Evolutionary conservation across 2,329 filamentous ascomycete genomes (phyloP), one percentile per base, ranked within the genome.

Genomic region (Trichophyton mentagrophytes): DNA sequence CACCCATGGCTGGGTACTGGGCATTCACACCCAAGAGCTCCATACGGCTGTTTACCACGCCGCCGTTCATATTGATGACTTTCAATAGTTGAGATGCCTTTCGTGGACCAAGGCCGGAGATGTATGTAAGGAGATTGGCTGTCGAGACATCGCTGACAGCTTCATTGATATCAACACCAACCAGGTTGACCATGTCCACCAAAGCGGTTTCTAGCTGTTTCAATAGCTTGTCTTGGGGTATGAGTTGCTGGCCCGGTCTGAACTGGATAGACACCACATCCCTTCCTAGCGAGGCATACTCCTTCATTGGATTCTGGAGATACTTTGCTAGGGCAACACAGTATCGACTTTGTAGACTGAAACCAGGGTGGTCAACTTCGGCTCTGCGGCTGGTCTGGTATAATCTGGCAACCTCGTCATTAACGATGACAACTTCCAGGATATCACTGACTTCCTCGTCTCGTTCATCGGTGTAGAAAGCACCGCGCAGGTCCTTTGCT

Each of bases 141-240:
- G 88, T 87, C 68, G 93, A 90, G 1, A 84, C 71, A 71, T 96
- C 89, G 47, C 80, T 81, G 61, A 95, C 85, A 13, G 91, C 90
- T 66, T 96, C 91, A 68, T 96, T 96, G 69, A 99, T 87, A 68
- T 97, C 89, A 42, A 99, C 89, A 69, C 93, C 93, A 53, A 91
- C 90, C 49, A 99, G 84, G 71, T 99, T 99, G 67, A 99, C 93
- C 82, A 96, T 96, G 71, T 99, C 93, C 9, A 99, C 92, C 84
- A 99, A 89, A 51, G 92, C 90, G n/a, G 89, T 95, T 69, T 99
- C 93, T 15, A 99, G 81, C 63, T 90, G 85, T 71, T 89, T 90
- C 64, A 86, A 78, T 44, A 99, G 80, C 76, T 95, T 91, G 42
- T 97, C 92, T 63, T 90, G 84, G 0, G 91, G 87, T 13, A 99